Evolutionary conservation across 768 basidiomycete species (phyloP).

Genomic region (Psilocybe cyanescens): DNA sequence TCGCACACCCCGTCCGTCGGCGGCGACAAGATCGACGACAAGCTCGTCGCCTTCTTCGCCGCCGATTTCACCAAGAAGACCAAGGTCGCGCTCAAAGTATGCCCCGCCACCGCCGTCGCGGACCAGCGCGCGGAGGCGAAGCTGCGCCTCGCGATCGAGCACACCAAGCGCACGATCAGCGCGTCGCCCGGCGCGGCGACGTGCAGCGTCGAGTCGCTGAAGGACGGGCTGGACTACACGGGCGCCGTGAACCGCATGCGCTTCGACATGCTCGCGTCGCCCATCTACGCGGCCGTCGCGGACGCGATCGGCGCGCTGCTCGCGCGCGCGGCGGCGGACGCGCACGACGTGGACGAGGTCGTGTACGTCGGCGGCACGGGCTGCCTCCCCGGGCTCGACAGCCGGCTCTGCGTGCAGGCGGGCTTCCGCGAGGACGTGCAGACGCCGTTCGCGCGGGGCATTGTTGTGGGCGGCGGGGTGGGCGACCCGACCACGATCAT

Average conservation of each 20-base stretch:
- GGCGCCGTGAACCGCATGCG: constrained; percentile 58
- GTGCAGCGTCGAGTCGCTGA: constrained; percentile 91
- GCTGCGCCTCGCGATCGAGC: constrained; percentile 88
- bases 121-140: constrained; percentile 93
- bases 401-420: constrained; percentile 45
- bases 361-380: constrained; percentile 81
- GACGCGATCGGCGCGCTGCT: constrained; percentile 57
- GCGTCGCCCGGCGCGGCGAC: constrained; percentile 88
- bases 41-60: constrained; percentile 88
- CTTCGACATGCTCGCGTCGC: constrained; percentile 64
- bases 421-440: constrained; percentile 65
- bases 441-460: constrained; percentile 69
- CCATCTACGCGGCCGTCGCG: constrained; percentile 63
- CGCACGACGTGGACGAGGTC: constrained; percentile 75
- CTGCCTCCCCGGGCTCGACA: constrained; percentile 75
- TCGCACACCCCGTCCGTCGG: constrained; percentile 57
- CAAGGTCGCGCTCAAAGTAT: constrained; percentile 70
- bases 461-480: constrained; percentile 70
- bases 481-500: constrained; percentile 82
- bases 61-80: constrained; percentile 98
- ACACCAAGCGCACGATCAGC: constrained; percentile 91
- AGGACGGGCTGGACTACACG: constrained; percentile 91
- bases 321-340: constrained; percentile 53
- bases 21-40: constrained; percentile 77
- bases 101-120: constrained; percentile 43